Evolutionary conservation across 768 basidiomycete genomes (phyloP), one percentile per base, ranked within the genome.

Genomic region (Trametes cubensis): DNA sequence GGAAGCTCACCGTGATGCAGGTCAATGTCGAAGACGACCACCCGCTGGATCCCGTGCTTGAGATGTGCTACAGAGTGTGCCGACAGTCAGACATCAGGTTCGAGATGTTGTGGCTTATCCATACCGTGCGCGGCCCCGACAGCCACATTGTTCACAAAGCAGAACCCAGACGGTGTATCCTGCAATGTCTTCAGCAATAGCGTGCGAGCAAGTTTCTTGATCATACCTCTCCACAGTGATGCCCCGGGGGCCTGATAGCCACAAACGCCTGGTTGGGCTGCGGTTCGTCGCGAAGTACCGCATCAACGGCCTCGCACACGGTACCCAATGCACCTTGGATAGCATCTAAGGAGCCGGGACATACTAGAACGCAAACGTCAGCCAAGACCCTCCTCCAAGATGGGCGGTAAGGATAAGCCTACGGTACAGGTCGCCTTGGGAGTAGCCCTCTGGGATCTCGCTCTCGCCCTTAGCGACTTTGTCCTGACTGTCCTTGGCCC

Each of bases 61-160:
- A 97, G 75, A 73, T 98, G 87, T 0, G 95, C 95, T 96, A 61
- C 6, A n/a, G 2, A 39, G 28, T 18, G 3, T 2, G 0, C 10
- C 4, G 50, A 10, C 15, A 26, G 13, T 38, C 26, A 2, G 38
- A 21, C n/a, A 15, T 0, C 20, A 10, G 38, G 34, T 1, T 2
- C 6, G 20, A 1, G 30, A n/a, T 41, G 38, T 30, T 11, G 10
- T 25, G 28, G 18, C 11, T 55, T 11, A 14, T 4, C 60, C 80
- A 42, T 67, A 94, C 94, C 95, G 71, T 98, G 93, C 15, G 94
- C 93, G 34, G 94, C 94, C 0, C 82, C 95, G 3, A 98, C 82
- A 0, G 89, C 88, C 0, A 97, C 90, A 69, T 98, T 99, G 66
- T 98, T 98, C 30, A 97, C 83, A 67, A 95, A 97, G 74, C 96